phyloP scores from a whole-genome alignment of 345 rosid genomes.

The Lenwebbia sp. region DNA sequence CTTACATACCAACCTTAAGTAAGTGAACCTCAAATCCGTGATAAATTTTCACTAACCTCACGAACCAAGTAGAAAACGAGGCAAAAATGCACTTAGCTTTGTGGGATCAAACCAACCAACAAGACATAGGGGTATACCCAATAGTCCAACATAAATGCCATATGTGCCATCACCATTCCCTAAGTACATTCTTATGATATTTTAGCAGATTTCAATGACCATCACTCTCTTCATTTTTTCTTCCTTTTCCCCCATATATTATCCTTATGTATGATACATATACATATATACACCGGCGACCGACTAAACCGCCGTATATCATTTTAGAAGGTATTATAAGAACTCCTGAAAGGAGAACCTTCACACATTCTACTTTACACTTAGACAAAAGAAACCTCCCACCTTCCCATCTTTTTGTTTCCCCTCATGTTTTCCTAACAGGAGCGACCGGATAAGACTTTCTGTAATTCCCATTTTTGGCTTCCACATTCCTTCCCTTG shows the following conservation, averaged over 20 bases:
- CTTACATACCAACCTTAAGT: not conserved
- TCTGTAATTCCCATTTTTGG: slow-evolving; percentile 13
- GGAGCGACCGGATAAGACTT: slow-evolving; percentile 33
- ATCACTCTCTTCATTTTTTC: not conserved
- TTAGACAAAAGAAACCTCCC: not conserved
- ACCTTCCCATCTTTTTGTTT: not conserved
- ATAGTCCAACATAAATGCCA: not conserved
- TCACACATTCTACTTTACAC: not conserved
- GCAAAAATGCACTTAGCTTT: not conserved
- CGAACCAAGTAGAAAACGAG: not conserved
- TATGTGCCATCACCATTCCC: not conserved
- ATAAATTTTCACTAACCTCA: no score
- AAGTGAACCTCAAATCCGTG: not conserved
- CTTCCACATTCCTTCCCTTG: slow-evolving; percentile 13
- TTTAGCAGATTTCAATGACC: not conserved
- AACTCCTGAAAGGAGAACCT: not conserved
- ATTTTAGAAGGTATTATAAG: not conserved
- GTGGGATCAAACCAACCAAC: not conserved
- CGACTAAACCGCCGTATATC: not conserved
- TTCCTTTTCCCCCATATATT: not conserved
- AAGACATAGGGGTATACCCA: not conserved
- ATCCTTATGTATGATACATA: not conserved
- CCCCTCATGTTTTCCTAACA: slow-evolving; percentile 8
- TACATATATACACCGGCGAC: not conserved
- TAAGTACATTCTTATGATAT: not conserved